These are phyloP conservation scores for Ogataea hybrid DNA, from an alignment of 1,139 yeast species.

Conservation along the genomic window DNA sequence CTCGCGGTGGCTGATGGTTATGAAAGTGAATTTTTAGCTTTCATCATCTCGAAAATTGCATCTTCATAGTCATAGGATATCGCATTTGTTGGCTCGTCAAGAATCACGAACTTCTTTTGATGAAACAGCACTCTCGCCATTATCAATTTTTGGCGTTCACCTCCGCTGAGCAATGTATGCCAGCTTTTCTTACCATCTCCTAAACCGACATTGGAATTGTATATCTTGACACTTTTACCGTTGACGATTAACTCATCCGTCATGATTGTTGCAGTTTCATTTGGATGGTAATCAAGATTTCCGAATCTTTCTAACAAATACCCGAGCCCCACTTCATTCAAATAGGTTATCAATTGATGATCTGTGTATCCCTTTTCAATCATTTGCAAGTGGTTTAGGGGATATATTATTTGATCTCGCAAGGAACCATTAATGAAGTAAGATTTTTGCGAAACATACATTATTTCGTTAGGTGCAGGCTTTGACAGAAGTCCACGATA, in stretches of 20 bases:
- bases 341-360: conserved; percentile 62
- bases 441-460: conserved; percentile 80
- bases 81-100: conserved; percentile 94
- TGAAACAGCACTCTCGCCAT: conserved; percentile 86
- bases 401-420: conserved; percentile 86
- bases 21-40: conserved; percentile 69
- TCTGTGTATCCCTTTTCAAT: conserved; percentile 70
- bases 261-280: conserved; percentile 37
- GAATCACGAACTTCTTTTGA: conserved; percentile 75
- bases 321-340: conserved; percentile 76
- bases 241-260: conserved; percentile 27
- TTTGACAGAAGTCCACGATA: conserved; percentile 80
- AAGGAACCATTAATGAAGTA: conserved; percentile 76
- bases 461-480: conserved; percentile 70
- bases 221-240: conserved; percentile 23
- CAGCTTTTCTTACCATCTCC: conserved; percentile 41
- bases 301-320: conserved; percentile 56
- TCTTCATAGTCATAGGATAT: conserved; percentile 93
- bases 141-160: conserved; percentile 90
- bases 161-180: conserved; percentile 92
- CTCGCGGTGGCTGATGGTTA: conserved; percentile 86
- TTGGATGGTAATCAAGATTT: conserved; percentile 36
- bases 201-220: conserved; percentile 24
- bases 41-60: conserved; percentile 74
- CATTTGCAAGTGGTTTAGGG: conserved; percentile 77